Conservation (phyloP, 176 grass and related monocot genomes). For the Coix lacrymajobi region DNA sequence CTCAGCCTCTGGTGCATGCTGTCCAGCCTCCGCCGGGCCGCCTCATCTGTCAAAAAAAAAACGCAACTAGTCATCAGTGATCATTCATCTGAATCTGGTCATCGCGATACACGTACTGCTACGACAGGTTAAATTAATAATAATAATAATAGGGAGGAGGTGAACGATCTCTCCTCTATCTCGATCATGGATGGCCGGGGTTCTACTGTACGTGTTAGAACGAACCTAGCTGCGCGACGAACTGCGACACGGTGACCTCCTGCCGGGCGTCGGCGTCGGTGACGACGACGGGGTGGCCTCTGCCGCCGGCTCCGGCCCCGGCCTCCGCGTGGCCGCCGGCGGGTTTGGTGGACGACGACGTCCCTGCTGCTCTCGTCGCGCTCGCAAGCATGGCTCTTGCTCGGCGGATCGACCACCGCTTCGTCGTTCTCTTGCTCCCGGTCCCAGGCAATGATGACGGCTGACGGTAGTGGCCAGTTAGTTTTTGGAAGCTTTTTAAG, state of each 20-base stretch:
- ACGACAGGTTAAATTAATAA: too few species aligned
- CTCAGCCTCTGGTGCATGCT: conserved; percentile 56
- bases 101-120: too few species aligned
- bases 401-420: neutral
- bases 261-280: neutral
- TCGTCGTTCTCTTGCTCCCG: neutral
- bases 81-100: neutral
- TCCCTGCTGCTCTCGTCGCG: neutral
- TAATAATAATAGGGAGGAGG: too few species aligned
- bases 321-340: neutral
- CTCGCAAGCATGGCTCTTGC: conserved; percentile 35
- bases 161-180: neutral
- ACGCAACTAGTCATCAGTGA: neutral
- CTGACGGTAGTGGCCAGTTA: neutral
- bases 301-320: neutral
- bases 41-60: conserved; percentile 41
- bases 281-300: neutral
- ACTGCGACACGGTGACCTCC: conserved; percentile 31
- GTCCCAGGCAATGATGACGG: neutral
- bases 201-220: neutral
- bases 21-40: conserved; percentile 51
- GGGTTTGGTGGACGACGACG: neutral
- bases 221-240: conserved; percentile 45
- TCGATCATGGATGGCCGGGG: neutral
- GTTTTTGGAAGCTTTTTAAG: neutral